Evolutionary conservation across 257 asterid species (phyloP), one percentile per base, ranked within the genome.

Genomic region (Solanum virginianum): DNA sequence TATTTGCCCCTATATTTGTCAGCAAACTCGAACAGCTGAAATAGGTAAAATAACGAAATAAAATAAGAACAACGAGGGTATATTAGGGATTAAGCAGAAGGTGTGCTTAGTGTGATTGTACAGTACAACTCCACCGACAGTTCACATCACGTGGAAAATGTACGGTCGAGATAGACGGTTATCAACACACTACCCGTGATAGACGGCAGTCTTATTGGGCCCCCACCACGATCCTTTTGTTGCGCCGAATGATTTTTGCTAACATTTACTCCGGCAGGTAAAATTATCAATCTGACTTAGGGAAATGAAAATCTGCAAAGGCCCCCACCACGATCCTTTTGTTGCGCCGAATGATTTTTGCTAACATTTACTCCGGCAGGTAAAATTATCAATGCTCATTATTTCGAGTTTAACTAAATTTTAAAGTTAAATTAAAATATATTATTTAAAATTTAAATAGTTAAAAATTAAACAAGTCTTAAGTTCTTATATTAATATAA

Each of bases 1-100:
- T 97, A 97, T 92, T 97, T 97, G 87, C 98, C 99, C 91, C 99
- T 89, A 94, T 93, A 95, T 88, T 93, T 95, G 91, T 95, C 95
- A 70, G 99, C 98, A 81, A 96, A 96, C 84, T 93, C 97, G 77
- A 96, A 96, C 0, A 96, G 95, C 99, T 96, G 98, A 86, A 88
- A 36, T 36, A 36, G 41, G 41, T 5, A 4, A 36, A n/a, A 39
- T 36, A 14, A 80, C 43, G 45, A 13, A 18, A 77, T 70, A 4
- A 85, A 59, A 2, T 41, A 4, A 74, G 22, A 75, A 14, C 22
- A 49, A 8, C 10, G 8, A 75, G 45, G 62, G 82, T 11, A 75
- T 24, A 75, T 14, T 49, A 8, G 62, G 24, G 22, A 75, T 22
- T 24, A 49, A 2, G 0, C 2, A 3, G 49, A 63, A 29, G 16